phyloP scores from a whole-genome alignment of 768 basidiomycete species.

The Lentinus brumalis region DNA sequence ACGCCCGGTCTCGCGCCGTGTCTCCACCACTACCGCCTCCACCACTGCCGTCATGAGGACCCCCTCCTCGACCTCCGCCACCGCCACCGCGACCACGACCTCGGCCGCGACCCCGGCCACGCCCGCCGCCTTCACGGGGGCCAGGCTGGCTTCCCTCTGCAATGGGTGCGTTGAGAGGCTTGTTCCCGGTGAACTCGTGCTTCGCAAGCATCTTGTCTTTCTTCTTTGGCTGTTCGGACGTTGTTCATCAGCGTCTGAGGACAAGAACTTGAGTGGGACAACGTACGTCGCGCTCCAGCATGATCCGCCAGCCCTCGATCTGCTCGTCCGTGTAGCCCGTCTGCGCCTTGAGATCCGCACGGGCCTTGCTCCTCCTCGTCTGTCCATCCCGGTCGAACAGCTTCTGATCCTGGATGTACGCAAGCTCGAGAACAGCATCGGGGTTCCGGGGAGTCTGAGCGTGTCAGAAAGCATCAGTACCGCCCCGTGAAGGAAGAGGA shows the following conservation, averaged over 20 bases:
- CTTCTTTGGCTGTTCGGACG: slow-evolving; percentile 59
- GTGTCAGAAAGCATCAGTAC: background rate
- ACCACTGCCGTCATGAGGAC: slow-evolving; percentile 39
- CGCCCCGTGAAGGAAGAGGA: background rate
- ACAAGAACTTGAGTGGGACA: background rate
- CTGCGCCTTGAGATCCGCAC: slow-evolving; percentile 64
- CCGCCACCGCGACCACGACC: slow-evolving; percentile 42
- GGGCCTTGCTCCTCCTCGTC: slow-evolving; percentile 68
- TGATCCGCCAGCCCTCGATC: slow-evolving; percentile 89
- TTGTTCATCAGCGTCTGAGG: background rate
- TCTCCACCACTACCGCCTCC: slow-evolving; percentile 41
- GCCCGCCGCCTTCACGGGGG: slow-evolving; percentile 29
- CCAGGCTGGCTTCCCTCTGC: slow-evolving; percentile 3
- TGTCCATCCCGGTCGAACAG: slow-evolving; percentile 76
- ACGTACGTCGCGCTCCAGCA: slow-evolving; percentile 87
- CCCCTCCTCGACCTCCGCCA: slow-evolving; percentile 42
- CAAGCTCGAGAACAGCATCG: slow-evolving; percentile 72
- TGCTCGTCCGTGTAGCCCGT: slow-evolving; percentile 86
- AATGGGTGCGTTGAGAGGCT: slow-evolving; percentile 11
- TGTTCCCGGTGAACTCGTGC: slow-evolving; percentile 77
- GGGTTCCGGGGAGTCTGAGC: slow-evolving; percentile 33
- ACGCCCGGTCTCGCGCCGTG: slow-evolving; percentile 58
- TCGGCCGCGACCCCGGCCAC: slow-evolving; percentile 43
- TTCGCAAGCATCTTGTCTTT: slow-evolving; percentile 76
- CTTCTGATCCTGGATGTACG: slow-evolving; percentile 74